Percentiles rank a stretch among this genome's conserved stretches.
Evolutionary conservation across 352 stramenopile genomes (phyloP).

Genomic region (Phytophthora ohioensis): DNA sequence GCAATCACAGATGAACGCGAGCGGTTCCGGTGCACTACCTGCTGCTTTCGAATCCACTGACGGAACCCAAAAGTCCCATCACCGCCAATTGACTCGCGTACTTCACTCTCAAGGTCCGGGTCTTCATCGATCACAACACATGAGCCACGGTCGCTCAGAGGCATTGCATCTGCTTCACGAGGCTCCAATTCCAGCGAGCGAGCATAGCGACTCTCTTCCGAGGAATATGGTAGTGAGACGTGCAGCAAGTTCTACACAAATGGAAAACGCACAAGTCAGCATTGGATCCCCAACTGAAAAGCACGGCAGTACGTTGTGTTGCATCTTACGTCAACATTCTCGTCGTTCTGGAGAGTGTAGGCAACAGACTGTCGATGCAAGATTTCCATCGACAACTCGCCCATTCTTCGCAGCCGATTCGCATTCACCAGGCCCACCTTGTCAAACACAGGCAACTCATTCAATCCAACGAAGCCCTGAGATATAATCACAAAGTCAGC

Average conservation of each 20-base stretch:
- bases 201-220: slow-evolving; percentile 81
- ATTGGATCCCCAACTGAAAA: not conserved
- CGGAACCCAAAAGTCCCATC: slow-evolving; percentile 83
- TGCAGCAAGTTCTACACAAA: slow-evolving; percentile 67
- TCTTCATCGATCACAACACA: slow-evolving; percentile 64
- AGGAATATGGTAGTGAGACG: slow-evolving; percentile 70
- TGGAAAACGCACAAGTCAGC: not conserved
- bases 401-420: slow-evolving; percentile 76
- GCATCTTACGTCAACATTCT: slow-evolving; percentile 67
- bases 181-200: slow-evolving; percentile 80
- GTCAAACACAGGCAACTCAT: slow-evolving; percentile 80
- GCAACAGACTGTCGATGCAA: slow-evolving; percentile 73
- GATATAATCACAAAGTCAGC: slow-evolving; percentile 11
- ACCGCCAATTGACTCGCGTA: slow-evolving; percentile 76
- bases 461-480: slow-evolving; percentile 82
- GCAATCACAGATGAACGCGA: slow-evolving; percentile 63
- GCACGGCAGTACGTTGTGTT: not conserved
- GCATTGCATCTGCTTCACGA: slow-evolving; percentile 70
- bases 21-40: slow-evolving; percentile 81
- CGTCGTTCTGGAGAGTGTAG: slow-evolving; percentile 70
- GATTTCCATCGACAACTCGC: slow-evolving; percentile 81
- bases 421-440: slow-evolving; percentile 73
- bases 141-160: slow-evolving; percentile 65
- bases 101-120: slow-evolving; percentile 82
- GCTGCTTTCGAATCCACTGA: slow-evolving; percentile 87